Conservation (phyloP, 2,329 filamentous ascomycete genomes). For the Nemania diffusa region DNA sequence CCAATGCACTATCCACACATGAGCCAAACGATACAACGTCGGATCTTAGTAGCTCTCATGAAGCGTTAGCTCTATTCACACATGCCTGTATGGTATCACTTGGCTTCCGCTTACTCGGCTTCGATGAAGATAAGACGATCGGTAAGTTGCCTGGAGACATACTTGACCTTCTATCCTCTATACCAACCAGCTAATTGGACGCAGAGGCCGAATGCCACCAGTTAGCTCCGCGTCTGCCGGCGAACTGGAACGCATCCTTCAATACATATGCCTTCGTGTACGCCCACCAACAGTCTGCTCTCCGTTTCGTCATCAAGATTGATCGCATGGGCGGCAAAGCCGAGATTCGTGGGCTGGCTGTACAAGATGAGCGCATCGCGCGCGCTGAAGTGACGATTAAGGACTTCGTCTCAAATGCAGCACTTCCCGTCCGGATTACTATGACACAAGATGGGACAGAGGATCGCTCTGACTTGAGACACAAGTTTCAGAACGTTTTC, state of each 20-base stretch:
- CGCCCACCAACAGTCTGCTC: conserved; percentile 83
- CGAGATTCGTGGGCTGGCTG: conserved; percentile 81
- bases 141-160: conserved; percentile 55
- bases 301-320: conserved; percentile 84
- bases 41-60: conserved; percentile 76
- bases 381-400: conserved; percentile 78
- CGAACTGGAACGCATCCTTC: conserved; percentile 81
- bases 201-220: conserved; percentile 67
- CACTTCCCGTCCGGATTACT: conserved; percentile 67
- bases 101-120: conserved; percentile 82
- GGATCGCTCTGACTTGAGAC: conserved; percentile 60
- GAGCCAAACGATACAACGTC: conserved; percentile 64
- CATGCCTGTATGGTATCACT: conserved; percentile 86
- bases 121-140: conserved; percentile 83
- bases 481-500: conserved; percentile 71
- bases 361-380: conserved; percentile 83
- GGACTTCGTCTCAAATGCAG: conserved; percentile 75
- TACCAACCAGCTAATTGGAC: conserved; percentile 23
- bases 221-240: conserved; percentile 72
- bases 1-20: conserved; percentile 68
- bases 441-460: conserved; percentile 58
- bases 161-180: neutral
- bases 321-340: conserved; percentile 84
- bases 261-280: conserved; percentile 86
- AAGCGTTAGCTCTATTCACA: conserved; percentile 83